Base-by-base conservation (phyloP, 2,329 filamentous ascomycete species). In the Diaporthe humulicola region DNA sequence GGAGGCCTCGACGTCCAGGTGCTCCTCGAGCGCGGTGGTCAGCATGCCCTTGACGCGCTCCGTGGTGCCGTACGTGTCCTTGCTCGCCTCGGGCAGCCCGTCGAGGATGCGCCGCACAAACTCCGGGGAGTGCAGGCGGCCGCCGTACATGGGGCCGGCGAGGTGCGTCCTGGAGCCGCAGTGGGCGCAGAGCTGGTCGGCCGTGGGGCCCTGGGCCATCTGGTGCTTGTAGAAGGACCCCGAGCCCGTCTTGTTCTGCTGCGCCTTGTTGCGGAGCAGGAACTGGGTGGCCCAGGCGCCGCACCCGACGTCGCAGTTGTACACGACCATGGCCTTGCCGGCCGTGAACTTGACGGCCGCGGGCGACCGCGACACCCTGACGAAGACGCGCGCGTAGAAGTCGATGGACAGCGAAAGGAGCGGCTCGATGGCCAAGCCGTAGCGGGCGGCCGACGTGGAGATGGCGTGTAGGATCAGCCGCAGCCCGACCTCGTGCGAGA, bases 341-440 rank as follows among this genome's bases (percentile, higher is more conserved):
- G 95, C 94, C 28, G 95, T 88, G 77, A 97, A 96, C 83, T 98
- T 99, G 81, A 98, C 96, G 72, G 95, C 93, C 4, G 93, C 93
- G 0, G 95, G 94, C 5, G 94, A 95, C 78, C 92, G 94, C 75
- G 90, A 89, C 48, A 99, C 90, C 28, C 93, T 91, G 60, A 99
- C 93, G 81, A 98, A 99, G 2, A 98, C 89, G 60, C 97, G 92
- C 28, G 93, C 92, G 82, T 99, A 99, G 83, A 97, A 99, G 83
- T 99, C 97, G 76, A 98, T 98, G 3, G 95, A 98, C 1, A 99
- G 89, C 8, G 95, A 98, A 15, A 99, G 89, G 5, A 98, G 89
- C 0, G 97, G 97, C 83, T 98, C 96, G 74, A 98, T 95, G 0
- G 94, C 89, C 56, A 98, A 87, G 1, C 97, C 96, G 79, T 99